These are phyloP conservation scores for Coprinopsis cinerea DNA, from an alignment of 768 basidiomycete genomes.

Conservation along the genomic window DNA sequence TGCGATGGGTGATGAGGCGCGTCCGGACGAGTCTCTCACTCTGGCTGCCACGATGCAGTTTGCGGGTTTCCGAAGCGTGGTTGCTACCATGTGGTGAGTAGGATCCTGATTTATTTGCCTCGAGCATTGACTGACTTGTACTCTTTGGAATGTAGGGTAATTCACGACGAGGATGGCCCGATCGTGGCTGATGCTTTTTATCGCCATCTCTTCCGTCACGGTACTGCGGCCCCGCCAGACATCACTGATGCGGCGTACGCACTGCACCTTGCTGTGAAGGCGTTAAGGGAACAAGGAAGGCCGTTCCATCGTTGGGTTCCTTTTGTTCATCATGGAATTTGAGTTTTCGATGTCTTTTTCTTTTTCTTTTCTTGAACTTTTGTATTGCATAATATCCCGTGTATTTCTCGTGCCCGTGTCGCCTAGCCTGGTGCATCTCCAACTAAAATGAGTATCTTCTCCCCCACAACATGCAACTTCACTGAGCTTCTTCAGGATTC, in stretches of 20 bases:
- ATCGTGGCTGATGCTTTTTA: constrained; percentile 10
- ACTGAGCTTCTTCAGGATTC: no score
- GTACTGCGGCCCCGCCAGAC: background rate
- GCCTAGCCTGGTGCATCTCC: no score
- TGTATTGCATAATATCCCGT: no score
- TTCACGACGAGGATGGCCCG: constrained; percentile 4
- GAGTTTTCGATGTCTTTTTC: no score
- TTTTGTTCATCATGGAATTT: constrained; percentile 9
- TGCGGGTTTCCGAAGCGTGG: constrained; percentile 23
- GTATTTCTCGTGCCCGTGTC: no score
- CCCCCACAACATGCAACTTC: no score
- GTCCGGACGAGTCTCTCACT: constrained; percentile 24
- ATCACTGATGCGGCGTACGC: constrained; percentile 1
- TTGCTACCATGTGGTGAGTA: constrained; percentile 37
- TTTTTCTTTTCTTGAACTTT: no score
- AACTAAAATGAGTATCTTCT: no score
- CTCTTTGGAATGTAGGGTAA: constrained; percentile 2
- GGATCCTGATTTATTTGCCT: background rate
- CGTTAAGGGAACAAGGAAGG: background rate
- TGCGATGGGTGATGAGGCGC: constrained; percentile 23
- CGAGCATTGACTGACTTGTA: background rate
- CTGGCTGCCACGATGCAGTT: constrained; percentile 34
- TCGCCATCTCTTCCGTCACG: constrained; percentile 1
- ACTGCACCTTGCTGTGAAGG: constrained; percentile 2
- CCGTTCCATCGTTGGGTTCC: background rate